A percentile compares a stretch with the other conserved stretches of the same genome.
phyloP scores from a whole-genome alignment of 805 yeast genomes.

The Pichia phayaonensis region DNA sequence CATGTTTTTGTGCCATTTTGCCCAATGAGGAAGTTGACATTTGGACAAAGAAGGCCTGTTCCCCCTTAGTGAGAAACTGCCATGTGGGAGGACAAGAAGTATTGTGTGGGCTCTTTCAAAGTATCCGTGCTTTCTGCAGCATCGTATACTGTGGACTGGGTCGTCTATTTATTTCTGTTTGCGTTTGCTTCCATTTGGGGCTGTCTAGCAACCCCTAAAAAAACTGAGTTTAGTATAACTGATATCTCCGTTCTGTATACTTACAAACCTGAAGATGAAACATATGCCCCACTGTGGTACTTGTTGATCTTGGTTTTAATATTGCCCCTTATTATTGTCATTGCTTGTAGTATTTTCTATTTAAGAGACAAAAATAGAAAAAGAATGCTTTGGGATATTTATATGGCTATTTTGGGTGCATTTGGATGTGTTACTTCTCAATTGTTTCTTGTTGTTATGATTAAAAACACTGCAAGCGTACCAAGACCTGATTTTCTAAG shows the following conservation, averaged over 20 bases:
- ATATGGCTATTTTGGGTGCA: slow-evolving; percentile 29
- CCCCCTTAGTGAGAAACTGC: not conserved
- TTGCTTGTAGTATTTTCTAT: slow-evolving; percentile 15
- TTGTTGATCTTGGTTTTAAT: slow-evolving; percentile 26
- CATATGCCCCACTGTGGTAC: slow-evolving; percentile 27
- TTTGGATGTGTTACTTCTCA: slow-evolving; percentile 33
- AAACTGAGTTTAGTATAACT: slow-evolving; percentile 33
- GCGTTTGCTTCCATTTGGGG: slow-evolving; percentile 27
- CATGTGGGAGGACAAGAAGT: not conserved
- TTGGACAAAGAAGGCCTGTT: not conserved
- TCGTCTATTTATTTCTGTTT: slow-evolving; percentile 20
- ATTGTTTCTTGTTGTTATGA: slow-evolving; percentile 31
- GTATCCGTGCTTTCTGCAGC: not conserved
- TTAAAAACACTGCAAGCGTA: slow-evolving; percentile 40
- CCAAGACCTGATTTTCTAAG: slow-evolving; percentile 48
- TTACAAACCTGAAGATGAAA: slow-evolving; percentile 28
- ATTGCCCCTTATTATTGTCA: slow-evolving; percentile 28
- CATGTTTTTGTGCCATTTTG: not conserved
- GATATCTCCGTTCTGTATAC: slow-evolving; percentile 29
- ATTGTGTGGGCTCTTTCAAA: not conserved
- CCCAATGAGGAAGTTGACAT: not conserved
- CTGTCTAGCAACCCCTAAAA: slow-evolving; percentile 28
- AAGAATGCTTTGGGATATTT: slow-evolving; percentile 36
- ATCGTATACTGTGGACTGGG: slow-evolving; percentile 29
- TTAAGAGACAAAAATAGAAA: slow-evolving; percentile 2